phyloP scores from a whole-genome alignment of 2,329 filamentous ascomycete species.

The Akanthomyces dipterigenus region DNA sequence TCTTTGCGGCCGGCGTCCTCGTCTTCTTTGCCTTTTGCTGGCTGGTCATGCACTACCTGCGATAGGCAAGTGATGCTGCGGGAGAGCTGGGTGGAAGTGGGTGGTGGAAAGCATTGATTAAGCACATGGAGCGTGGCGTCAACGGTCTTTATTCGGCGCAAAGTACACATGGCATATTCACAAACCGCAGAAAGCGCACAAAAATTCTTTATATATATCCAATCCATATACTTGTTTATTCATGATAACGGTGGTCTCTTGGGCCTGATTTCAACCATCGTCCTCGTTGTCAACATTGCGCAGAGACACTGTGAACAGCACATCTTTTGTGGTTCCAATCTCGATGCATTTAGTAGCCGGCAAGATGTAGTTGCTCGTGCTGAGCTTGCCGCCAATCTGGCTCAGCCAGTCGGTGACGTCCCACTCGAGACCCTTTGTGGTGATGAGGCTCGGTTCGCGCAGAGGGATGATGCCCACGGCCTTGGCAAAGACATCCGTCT shows the following conservation, averaged over 20 bases:
- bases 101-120: not conserved
- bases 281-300: slow-evolving; percentile 30
- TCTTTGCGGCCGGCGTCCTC: slow-evolving; percentile 81
- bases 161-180: slow-evolving; percentile 5
- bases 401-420: slow-evolving; percentile 80
- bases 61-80: slow-evolving; percentile 34
- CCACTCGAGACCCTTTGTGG: slow-evolving; percentile 80
- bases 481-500: slow-evolving; percentile 56
- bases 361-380: slow-evolving; percentile 73
- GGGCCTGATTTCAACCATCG: slow-evolving; percentile 10
- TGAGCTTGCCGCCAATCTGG: slow-evolving; percentile 64
- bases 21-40: slow-evolving; percentile 90
- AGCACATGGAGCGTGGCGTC: slow-evolving; percentile 13
- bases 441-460: slow-evolving; percentile 70
- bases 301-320: slow-evolving; percentile 71
- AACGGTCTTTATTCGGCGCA: not conserved
- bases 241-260: not conserved
- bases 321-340: slow-evolving; percentile 55
- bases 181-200: not conserved
- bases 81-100: not conserved
- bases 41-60: slow-evolving; percentile 77
- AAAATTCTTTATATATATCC: not conserved
- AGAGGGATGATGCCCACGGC: slow-evolving; percentile 84
- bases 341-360: slow-evolving; percentile 52
- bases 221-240: slow-evolving; percentile 11